These are phyloP conservation scores for Kluyveromyces sp. DNA, from an alignment of 1,139 yeast species.

Conservation along the genomic window DNA sequence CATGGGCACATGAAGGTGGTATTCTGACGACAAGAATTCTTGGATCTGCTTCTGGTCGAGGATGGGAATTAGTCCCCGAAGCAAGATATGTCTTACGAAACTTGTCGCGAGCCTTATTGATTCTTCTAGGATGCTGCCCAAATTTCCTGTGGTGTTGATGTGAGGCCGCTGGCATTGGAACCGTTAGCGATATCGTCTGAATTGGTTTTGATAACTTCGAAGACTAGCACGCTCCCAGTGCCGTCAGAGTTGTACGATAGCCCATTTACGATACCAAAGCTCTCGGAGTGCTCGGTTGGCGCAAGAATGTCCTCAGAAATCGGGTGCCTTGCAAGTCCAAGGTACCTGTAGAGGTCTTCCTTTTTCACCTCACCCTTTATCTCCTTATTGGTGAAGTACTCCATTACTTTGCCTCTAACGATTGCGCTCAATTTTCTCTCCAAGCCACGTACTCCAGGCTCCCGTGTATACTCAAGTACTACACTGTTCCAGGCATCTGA, in stretches of 20 bases:
- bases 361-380: conserved; percentile 32
- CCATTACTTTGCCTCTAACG: conserved; percentile 79
- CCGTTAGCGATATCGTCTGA: conserved; percentile 8
- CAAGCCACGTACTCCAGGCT: conserved; percentile 78
- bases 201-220: conserved; percentile 60
- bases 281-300: conserved; percentile 31
- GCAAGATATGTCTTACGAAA: conserved; percentile 51
- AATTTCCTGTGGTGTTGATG: conserved; percentile 67
- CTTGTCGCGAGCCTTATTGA: conserved; percentile 75
- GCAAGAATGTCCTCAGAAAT: conserved; percentile 27
- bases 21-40: conserved; percentile 40
- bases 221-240: conserved; percentile 72
- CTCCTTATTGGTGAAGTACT: conserved; percentile 41
- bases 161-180: conserved; percentile 14
- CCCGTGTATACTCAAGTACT: conserved; percentile 69
- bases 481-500: conserved; percentile 51
- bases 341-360: conserved; percentile 41
- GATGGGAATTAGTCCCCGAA: conserved; percentile 25
- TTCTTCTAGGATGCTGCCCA: conserved; percentile 78
- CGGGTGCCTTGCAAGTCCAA: conserved; percentile 44
- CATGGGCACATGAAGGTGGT: conserved; percentile 83
- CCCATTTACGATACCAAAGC: conserved; percentile 81
- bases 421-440: conserved; percentile 67
- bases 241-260: conserved; percentile 85
- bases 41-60: conserved; percentile 27